Base-by-base conservation (phyloP, 139 green algal genomes). In the Raphidocelis subcapitata region DNA sequence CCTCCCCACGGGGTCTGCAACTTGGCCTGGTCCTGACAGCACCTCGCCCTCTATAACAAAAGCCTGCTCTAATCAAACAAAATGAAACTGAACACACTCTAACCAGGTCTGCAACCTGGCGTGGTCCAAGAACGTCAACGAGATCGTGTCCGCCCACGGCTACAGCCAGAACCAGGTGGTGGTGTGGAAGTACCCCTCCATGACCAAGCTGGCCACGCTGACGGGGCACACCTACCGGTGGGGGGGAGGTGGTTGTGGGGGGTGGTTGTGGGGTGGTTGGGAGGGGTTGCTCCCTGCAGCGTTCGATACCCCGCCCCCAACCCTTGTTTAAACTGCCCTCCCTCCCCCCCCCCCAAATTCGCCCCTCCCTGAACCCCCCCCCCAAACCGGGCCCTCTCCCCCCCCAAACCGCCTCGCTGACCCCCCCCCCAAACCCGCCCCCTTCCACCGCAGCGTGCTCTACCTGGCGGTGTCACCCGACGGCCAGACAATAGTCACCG, bases 91-190 rank as follows among this genome's bases (percentile, higher is more conserved):
- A n/a, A n/a, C n/a, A n/a, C n/a, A n/a, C n/a, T n/a, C 90, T 77
- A 15, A n/a, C n/a, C 86, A 97, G 84, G 95, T 99, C 36, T 99
- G 95, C 86, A 95, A 97, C 77, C 83, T 99, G 54, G 86, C 90
- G 36, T 99, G 95, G 95, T 94, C 86, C 70, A 94, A 94, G 31
- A 97, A 98, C 66, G 91, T 94, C 56, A 97, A 97, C 74, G 95
- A 99, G 89, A 84, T 99, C 59, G 91, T 98, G 28, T 92, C 77
- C 73, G 97, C 92, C 31, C 95, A 99, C 79, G 95, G 95, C n/a
- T 99, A 98, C 86, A 90, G 73, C 65, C 93, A 99, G 75, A 98
- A 99, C 82, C 94, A 98, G 84, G 88, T 97, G 61, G 86, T 94
- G 29, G 85, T 97, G n/a, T 98, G 93, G 93, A 89, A 91, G 67